Conservation (phyloP, 2,329 filamentous ascomycete species). For the Septoria petroselini region DNA sequence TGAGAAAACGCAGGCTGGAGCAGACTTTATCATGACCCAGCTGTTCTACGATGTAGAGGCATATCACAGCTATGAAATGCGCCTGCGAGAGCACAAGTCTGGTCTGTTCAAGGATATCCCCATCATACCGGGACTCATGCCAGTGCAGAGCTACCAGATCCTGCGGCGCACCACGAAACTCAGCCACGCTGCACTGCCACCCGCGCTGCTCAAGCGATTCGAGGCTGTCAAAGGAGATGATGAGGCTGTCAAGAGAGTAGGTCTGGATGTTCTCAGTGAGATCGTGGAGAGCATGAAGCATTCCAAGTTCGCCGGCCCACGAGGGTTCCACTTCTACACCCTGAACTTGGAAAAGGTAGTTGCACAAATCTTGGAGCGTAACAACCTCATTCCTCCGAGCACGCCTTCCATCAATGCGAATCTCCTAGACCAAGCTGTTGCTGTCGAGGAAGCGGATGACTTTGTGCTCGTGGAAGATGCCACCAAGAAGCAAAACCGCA, state of each 20-base stretch:
- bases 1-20: conserved; percentile 86
- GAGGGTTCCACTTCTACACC: conserved; percentile 96
- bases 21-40: conserved; percentile 98
- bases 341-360: conserved; percentile 95
- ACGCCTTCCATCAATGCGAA: conserved; percentile 41
- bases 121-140: conserved; percentile 94
- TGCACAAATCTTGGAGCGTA: conserved; percentile 84
- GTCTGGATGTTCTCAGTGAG: conserved; percentile 79
- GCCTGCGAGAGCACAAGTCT: conserved; percentile 74
- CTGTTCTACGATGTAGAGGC: conserved; percentile 88
- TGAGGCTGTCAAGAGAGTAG: conserved; percentile 74
- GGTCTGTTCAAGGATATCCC: conserved; percentile 81
- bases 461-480: conserved; percentile 47
- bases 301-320: conserved; percentile 54
- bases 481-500: conserved; percentile 44
- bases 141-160: conserved; percentile 95
- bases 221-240: conserved; percentile 74
- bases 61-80: conserved; percentile 75
- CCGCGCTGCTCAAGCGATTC: conserved; percentile 65
- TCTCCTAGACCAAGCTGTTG: conserved; percentile 38
- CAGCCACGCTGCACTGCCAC: conserved; percentile 80
- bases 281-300: conserved; percentile 76
- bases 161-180: conserved; percentile 90
- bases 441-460: conserved; percentile 36
- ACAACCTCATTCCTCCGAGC: conserved; percentile 69